Evolutionary conservation across 768 basidiomycete genomes (phyloP).

Genomic region (Hygrophoropsis aurantiaca): DNA sequence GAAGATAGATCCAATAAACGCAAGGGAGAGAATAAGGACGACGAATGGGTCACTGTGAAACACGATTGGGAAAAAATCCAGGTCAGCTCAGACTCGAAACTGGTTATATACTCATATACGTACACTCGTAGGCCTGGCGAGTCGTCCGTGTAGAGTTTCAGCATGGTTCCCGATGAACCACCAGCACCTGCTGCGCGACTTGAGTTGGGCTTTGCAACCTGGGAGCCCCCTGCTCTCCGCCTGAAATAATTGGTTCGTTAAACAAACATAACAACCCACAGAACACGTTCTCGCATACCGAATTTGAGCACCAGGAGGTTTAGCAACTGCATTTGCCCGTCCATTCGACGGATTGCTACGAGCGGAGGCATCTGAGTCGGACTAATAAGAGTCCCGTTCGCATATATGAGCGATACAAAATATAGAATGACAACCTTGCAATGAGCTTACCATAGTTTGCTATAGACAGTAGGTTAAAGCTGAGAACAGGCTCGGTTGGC

Average conservation of each 20-base stretch:
- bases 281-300: slow-evolving; percentile 70
- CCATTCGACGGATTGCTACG: slow-evolving; percentile 43
- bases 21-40: slow-evolving; percentile 91
- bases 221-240: slow-evolving; percentile 68
- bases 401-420: background rate
- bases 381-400: slow-evolving; percentile 39
- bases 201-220: slow-evolving; percentile 78
- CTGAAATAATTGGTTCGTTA: slow-evolving; percentile 33
- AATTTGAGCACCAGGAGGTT: slow-evolving; percentile 79
- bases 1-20: slow-evolving; percentile 98
- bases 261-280: background rate
- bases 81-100: too few species aligned
- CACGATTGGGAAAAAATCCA: too few species aligned
- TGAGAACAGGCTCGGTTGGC: background rate
- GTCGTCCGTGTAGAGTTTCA: slow-evolving; percentile 98
- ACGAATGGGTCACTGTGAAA: slow-evolving; percentile 86
- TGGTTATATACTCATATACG: too few species aligned
- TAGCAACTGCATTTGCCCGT: slow-evolving; percentile 53
- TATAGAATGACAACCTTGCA: background rate
- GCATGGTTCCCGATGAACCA: slow-evolving; percentile 97
- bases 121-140: slow-evolving; percentile 97
- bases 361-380: slow-evolving; percentile 73
- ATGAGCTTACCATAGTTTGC: slow-evolving; percentile 32
- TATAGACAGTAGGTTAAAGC: slow-evolving; percentile 7
- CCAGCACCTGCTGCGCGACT: slow-evolving; percentile 91